Percentiles rank a stretch among this genome's conserved stretches.
These are phyloP conservation scores for Penicillium janthinellum DNA, from an alignment of 2,329 filamentous ascomycete species.

Conservation along the genomic window DNA sequence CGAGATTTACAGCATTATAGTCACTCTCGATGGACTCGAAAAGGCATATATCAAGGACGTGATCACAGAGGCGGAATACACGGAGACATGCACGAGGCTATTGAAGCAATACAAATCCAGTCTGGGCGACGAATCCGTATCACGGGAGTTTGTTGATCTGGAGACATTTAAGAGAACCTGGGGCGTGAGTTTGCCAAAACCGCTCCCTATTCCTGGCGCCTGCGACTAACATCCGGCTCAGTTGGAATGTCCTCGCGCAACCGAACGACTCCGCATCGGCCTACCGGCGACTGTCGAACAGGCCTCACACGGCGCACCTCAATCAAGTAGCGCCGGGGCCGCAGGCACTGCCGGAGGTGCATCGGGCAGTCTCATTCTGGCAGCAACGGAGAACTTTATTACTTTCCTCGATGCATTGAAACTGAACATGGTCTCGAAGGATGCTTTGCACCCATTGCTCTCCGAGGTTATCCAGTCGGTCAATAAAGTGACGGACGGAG, in stretches of 20 bases:
- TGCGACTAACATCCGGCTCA: constrained; percentile 41
- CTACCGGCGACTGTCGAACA: constrained; percentile 81
- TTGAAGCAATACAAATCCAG: constrained; percentile 97
- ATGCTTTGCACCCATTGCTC: constrained; percentile 90
- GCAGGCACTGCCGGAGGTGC: constrained; percentile 38
- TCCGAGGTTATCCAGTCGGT: constrained; percentile 96
- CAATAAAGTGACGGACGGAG: constrained; percentile 92
- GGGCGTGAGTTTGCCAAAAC: constrained; percentile 65
- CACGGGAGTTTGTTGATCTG: constrained; percentile 80
- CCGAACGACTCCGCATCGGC: constrained; percentile 86
- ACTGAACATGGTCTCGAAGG: constrained; percentile 88
- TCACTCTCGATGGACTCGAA: constrained; percentile 92
- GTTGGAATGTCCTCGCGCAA: constrained; percentile 93
- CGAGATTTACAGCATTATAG: constrained; percentile 96
- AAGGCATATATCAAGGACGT: constrained; percentile 97
- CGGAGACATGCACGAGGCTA: constrained; percentile 90
- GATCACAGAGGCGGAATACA: constrained; percentile 87
- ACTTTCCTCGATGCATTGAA: constrained; percentile 95
- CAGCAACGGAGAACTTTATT: constrained; percentile 97
- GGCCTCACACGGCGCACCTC: constrained; percentile 53
- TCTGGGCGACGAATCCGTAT: constrained; percentile 85
- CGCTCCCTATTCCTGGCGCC: background rate
- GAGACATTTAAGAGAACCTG: constrained; percentile 90
- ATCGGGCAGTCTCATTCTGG: constrained; percentile 71
- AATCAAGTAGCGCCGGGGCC: constrained; percentile 41